These are phyloP conservation scores for Drechslerella stenobrocha DNA, from an alignment of 2,329 filamentous ascomycete species.

Conservation along the genomic window DNA sequence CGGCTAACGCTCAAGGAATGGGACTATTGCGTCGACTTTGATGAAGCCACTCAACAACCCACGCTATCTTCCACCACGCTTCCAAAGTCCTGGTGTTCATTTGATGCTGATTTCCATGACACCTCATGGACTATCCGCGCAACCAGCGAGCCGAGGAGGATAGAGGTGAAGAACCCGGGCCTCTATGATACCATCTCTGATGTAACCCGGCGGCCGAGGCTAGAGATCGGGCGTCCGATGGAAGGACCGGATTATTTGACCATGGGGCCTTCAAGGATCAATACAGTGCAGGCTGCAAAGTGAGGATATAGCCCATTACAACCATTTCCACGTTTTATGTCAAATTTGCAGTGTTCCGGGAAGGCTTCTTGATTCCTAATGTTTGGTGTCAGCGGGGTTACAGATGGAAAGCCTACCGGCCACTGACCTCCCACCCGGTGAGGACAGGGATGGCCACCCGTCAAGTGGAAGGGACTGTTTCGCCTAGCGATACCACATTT, in stretches of 20 bases:
- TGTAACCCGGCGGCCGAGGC: conserved; percentile 4
- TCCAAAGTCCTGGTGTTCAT: conserved; percentile 16
- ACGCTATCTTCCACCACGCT: no score
- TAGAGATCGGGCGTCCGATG: conserved; percentile 11
- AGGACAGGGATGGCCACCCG: not conserved
- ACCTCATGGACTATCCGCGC: conserved; percentile 15
- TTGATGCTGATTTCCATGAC: conserved; percentile 12
- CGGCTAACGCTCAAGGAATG: conserved; percentile 15
- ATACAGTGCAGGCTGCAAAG: not conserved
- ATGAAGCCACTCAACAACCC: no score
- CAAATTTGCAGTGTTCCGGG: no score
- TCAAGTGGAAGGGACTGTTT: not conserved
- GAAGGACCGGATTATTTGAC: conserved; percentile 7
- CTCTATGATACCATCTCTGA: not conserved
- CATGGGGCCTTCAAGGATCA: conserved; percentile 1
- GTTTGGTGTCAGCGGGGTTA: no score
- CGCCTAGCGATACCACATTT: no score
- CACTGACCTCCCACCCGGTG: not conserved
- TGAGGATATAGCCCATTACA: no score
- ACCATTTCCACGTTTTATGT: no score
- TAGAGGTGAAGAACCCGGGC: conserved; percentile 3
- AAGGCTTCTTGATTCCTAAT: no score
- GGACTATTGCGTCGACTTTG: conserved; percentile 12
- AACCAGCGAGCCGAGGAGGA: conserved; percentile 4
- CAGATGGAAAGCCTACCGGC: conserved; percentile 34